A percentile compares a stretch with the other conserved stretches of the same genome.
These are phyloP conservation scores for Eremothecium gossypii DNA, from an alignment of 1,139 yeast species.

Conservation along the genomic window DNA sequence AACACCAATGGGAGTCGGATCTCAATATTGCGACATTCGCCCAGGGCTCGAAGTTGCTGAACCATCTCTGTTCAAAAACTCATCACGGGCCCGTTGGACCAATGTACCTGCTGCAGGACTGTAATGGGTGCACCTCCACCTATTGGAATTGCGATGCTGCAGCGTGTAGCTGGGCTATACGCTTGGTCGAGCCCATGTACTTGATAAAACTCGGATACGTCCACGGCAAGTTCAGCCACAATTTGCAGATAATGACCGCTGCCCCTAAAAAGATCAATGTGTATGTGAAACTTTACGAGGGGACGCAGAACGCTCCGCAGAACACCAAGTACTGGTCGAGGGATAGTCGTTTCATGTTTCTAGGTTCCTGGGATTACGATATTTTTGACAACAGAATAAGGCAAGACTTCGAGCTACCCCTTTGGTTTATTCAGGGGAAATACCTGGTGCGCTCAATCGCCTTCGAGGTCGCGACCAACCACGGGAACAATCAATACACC, in stretches of 20 bases:
- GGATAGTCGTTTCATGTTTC: slow-evolving; percentile 20
- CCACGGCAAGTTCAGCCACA: slow-evolving; percentile 30
- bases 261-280: slow-evolving; percentile 31
- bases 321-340: slow-evolving; percentile 3
- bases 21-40: slow-evolving; percentile 27
- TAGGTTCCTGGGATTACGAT: slow-evolving; percentile 25
- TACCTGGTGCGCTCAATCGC: slow-evolving; percentile 27
- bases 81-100: slow-evolving; percentile 21
- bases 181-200: slow-evolving; percentile 31
- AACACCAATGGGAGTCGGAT: slow-evolving; percentile 29
- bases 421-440: slow-evolving; percentile 23
- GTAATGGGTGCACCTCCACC: slow-evolving; percentile 20
- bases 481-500: slow-evolving; percentile 31
- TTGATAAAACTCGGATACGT: slow-evolving; percentile 28
- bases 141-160: slow-evolving; percentile 30
- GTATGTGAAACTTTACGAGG: slow-evolving; percentile 22
- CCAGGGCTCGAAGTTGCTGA: slow-evolving; percentile 26
- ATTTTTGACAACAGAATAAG: slow-evolving; percentile 18
- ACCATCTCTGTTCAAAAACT: slow-evolving; percentile 24
- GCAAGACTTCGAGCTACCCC: slow-evolving; percentile 28
- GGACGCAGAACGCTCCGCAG: slow-evolving; percentile 3
- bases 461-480: slow-evolving; percentile 26
- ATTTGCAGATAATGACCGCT: slow-evolving; percentile 30
- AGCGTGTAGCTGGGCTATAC: slow-evolving; percentile 29
- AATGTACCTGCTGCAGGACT: slow-evolving; percentile 21